Percentiles rank a stretch among this genome's conserved stretches.
Conservation (phyloP, 257 asterid species). For the Prunella vulgaris region DNA sequence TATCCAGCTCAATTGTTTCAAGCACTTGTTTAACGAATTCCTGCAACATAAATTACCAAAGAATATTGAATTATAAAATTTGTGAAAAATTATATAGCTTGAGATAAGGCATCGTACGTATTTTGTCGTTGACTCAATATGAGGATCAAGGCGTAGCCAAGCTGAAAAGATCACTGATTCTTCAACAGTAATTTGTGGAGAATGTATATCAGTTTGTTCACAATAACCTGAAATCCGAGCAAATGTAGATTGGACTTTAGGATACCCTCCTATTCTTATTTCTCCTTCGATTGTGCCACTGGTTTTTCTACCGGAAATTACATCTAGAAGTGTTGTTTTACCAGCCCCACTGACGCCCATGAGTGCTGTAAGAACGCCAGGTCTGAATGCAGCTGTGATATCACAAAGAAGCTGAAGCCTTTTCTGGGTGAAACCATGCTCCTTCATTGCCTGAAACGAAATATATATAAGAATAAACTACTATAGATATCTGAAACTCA, state of each 20-base stretch:
- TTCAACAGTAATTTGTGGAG: conserved; percentile 50
- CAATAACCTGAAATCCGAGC: conserved; percentile 51
- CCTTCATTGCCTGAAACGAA: conserved; percentile 38
- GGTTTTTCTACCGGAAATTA: conserved; percentile 52
- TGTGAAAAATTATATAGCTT: neutral
- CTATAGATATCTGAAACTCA: neutral
- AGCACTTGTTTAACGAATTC: conserved; percentile 47
- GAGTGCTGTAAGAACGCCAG: conserved; percentile 52
- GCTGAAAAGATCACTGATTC: conserved; percentile 59
- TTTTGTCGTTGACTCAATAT: conserved; percentile 36
- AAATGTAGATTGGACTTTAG: conserved; percentile 53
- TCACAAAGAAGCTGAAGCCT: conserved; percentile 41
- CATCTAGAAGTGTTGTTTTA: conserved; percentile 56
- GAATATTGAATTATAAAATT: neutral
- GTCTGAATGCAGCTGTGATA: conserved; percentile 44
- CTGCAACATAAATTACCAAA: conserved; percentile 22
- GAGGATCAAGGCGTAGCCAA: conserved; percentile 47
- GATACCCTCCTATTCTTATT: conserved; percentile 48
- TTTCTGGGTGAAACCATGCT: conserved; percentile 37
- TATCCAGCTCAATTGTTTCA: conserved; percentile 49
- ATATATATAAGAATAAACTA: neutral
- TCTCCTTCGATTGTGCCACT: conserved; percentile 48
- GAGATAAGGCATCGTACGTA: conserved; percentile 23
- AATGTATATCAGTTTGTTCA: conserved; percentile 51
- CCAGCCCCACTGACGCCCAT: conserved; percentile 72